Base-by-base conservation (phyloP, 2,329 filamentous ascomycete species). In the Fusarium tuaranense region DNA sequence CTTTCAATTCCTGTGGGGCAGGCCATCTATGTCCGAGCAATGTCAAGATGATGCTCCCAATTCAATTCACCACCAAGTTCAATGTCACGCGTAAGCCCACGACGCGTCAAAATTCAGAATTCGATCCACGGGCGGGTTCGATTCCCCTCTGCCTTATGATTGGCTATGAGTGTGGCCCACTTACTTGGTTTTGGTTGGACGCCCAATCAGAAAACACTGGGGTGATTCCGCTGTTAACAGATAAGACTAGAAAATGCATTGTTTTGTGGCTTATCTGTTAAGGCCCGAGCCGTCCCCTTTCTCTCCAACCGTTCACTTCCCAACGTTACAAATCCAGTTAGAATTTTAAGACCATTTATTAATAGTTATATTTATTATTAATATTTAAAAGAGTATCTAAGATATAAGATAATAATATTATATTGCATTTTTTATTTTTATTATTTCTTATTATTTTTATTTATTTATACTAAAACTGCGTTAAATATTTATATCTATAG, bases 241-340 rank as follows among this genome's bases (percentile, higher is more conserved):
- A 51, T 51, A 27, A 27, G 8, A 8, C 22, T 2, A 6, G 1
- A 10, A 2, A 2, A 18, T 2, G 4, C 14, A 8, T 8, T 5
- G 13, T 8, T 18, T 25, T 16, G 14, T 5, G 22, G 8, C 22
- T 51, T 51, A 51, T 51, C 46, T 30, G 25, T 51, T 51, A n/a
- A 30, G 5, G 5, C 16, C 9, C 3, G 2, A 51, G 7, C 25
- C 2, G 1, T 48, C 4, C 2, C 2, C 8, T 2, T 16, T 7
- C 7, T 27, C 6, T 51, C 3, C 8, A 10, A 5, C 8, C 6
- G 22, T 5, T 27, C 46, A 25, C 20, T 25, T 8, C 3, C 5
- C 12, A 46, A 25, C 20, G 2, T 5, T 16, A 46, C 20, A 16
- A 5, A 25, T 20, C 8, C 9, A 10, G 18, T 10, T 9, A 5